These are phyloP conservation scores for Fagus crenata DNA, from an alignment of 306 rosid genomes.

Conservation along the genomic window DNA sequence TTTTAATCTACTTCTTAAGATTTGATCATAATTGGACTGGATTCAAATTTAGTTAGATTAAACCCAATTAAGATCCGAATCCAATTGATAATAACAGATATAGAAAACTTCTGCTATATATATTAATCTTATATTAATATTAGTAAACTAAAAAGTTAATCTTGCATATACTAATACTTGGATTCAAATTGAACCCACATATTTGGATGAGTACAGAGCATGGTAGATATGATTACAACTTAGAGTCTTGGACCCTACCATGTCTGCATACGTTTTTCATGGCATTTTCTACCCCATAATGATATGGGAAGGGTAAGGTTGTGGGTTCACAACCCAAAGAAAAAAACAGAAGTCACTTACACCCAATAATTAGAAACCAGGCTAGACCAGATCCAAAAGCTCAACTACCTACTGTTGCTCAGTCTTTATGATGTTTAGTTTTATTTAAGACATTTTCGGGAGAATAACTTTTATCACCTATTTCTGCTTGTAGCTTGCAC, in stretches of 20 bases:
- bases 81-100: background rate
- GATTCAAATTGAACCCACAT: background rate
- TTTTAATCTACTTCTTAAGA: background rate
- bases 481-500: conserved; percentile 68
- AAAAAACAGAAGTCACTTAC: no score
- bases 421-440: background rate
- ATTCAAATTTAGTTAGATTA: background rate
- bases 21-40: background rate
- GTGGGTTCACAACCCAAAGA: no score
- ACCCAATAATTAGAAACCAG: no score
- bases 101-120: background rate
- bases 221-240: background rate
- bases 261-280: background rate
- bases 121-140: background rate
- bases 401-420: background rate
- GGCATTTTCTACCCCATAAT: no score
- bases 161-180: background rate
- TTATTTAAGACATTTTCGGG: background rate
- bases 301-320: no score
- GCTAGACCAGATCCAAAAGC: no score
- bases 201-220: no score
- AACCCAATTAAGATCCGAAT: background rate
- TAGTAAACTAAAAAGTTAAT: background rate
- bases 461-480: conserved; percentile 17
- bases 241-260: background rate